phyloP scores from a whole-genome alignment of 2,329 filamentous ascomycete species.

The Aureobasidium sp. region DNA sequence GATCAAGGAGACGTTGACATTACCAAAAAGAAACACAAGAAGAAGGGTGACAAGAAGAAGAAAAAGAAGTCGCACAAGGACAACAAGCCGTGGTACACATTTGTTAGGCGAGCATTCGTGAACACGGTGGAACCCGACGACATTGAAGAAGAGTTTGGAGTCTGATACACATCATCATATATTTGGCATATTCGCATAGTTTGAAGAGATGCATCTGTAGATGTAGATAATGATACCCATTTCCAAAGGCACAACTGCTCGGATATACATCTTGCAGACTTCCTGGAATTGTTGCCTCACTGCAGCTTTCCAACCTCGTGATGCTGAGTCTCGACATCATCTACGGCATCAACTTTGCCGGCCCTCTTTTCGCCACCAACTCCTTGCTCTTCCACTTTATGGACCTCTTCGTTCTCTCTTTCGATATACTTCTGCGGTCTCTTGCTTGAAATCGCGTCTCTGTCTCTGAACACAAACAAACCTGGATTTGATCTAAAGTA shows the following conservation, averaged over 20 bases:
- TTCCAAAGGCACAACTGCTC: background rate
- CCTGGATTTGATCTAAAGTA: slow-evolving; percentile 24
- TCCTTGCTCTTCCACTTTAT: background rate
- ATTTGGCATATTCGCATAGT: background rate
- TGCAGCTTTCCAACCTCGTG: background rate
- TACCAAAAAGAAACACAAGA: slow-evolving; percentile 29
- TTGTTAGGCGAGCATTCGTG: slow-evolving; percentile 73
- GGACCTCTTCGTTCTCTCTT: slow-evolving; percentile 36
- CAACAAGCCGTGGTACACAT: slow-evolving; percentile 67
- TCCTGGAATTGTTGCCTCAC: background rate
- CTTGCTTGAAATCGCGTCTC: slow-evolving; percentile 32
- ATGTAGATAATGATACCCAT: background rate
- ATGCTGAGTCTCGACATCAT: background rate
- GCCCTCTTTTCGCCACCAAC: background rate
- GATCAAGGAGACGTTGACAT: slow-evolving; percentile 25
- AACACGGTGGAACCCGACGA: slow-evolving; percentile 61
- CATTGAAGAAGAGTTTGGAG: slow-evolving; percentile 42
- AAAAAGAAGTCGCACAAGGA: slow-evolving; percentile 49
- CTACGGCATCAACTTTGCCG: background rate
- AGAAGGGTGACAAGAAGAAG: slow-evolving; percentile 34
- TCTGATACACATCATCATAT: slow-evolving; percentile 13
- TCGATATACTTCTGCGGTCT: slow-evolving; percentile 44
- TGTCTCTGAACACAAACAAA: slow-evolving; percentile 43
- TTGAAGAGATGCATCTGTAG: background rate
- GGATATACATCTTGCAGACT: too few relatives aligned